Conservation (phyloP, 257 asterid species). For the Forsythia suspensa region DNA sequence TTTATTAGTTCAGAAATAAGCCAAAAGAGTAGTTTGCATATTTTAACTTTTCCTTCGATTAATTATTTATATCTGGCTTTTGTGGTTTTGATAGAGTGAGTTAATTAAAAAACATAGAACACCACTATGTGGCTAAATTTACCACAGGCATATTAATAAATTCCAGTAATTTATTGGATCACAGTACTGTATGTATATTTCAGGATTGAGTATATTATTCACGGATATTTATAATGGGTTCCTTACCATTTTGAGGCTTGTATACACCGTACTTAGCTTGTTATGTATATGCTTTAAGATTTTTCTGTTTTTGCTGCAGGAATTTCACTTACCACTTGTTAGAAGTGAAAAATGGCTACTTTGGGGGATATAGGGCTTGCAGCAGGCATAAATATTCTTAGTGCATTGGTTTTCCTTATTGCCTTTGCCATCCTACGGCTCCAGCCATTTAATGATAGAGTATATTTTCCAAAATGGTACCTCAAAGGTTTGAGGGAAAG, state of each 20-base stretch:
- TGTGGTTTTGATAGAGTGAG: background rate
- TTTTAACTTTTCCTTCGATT: background rate
- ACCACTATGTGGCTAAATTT: background rate
- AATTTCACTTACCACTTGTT: constrained; percentile 5
- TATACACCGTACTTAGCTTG: background rate
- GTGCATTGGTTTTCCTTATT: constrained; percentile 67
- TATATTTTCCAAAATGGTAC: constrained; percentile 97
- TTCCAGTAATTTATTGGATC: background rate
- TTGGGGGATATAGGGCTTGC: constrained; percentile 84
- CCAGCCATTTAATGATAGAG: constrained; percentile 94
- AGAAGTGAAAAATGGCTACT: constrained; percentile 68
- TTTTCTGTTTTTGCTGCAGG: constrained; percentile 19
- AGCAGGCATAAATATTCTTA: constrained; percentile 78
- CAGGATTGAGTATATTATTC: background rate
- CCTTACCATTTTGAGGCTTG: background rate
- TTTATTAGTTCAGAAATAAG: background rate
- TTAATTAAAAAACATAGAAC: background rate
- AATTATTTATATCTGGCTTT: background rate
- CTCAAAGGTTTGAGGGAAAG: constrained; percentile 89
- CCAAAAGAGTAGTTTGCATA: background rate
- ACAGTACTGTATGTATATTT: background rate
- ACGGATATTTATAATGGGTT: too few species aligned
- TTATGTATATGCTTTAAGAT: background rate
- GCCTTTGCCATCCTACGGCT: constrained; percentile 84
- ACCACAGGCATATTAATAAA: background rate